Evolutionary conservation across 257 asterid species (phyloP).

Genomic region (Hygrophila difformis): DNA sequence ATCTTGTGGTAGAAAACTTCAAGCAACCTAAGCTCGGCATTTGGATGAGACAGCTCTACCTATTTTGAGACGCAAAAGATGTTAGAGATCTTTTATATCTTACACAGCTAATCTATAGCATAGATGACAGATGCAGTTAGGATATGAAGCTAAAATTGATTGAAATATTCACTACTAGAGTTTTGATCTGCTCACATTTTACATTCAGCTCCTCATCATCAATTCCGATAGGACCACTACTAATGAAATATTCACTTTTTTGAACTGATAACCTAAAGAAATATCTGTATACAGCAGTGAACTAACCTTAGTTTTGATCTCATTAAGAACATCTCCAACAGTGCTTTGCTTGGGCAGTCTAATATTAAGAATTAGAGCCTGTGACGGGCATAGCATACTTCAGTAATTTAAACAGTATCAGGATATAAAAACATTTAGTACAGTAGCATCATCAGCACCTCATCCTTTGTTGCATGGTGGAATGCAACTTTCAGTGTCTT

Average conservation of each 20-base stretch:
- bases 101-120: slow-evolving; percentile 11
- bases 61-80: slow-evolving; percentile 18
- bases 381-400: slow-evolving; percentile 22
- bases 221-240: not conserved
- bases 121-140: not conserved
- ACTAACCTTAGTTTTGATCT: slow-evolving; percentile 82
- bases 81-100: slow-evolving; percentile 14
- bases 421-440: not conserved
- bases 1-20: slow-evolving; percentile 64
- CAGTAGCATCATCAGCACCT: slow-evolving; percentile 38
- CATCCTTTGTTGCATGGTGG: slow-evolving; percentile 90
- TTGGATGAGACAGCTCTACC: slow-evolving; percentile 63
- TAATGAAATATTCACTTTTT: slow-evolving; percentile 1
- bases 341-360: slow-evolving; percentile 91
- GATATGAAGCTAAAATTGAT: not conserved
- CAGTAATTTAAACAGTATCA: not conserved
- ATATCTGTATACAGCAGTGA: slow-evolving; percentile 11
- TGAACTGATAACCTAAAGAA: not conserved
- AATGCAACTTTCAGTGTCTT: slow-evolving; percentile 93
- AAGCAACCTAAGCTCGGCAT: slow-evolving; percentile 60
- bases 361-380: slow-evolving; percentile 79
- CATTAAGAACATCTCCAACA: slow-evolving; percentile 94
- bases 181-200: too few relatives aligned
- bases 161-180: too few relatives aligned
- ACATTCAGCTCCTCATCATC: slow-evolving; percentile 2